These are phyloP conservation scores for Hypsizygus marmoreus DNA, from an alignment of 768 basidiomycete genomes.

Conservation along the genomic window DNA sequence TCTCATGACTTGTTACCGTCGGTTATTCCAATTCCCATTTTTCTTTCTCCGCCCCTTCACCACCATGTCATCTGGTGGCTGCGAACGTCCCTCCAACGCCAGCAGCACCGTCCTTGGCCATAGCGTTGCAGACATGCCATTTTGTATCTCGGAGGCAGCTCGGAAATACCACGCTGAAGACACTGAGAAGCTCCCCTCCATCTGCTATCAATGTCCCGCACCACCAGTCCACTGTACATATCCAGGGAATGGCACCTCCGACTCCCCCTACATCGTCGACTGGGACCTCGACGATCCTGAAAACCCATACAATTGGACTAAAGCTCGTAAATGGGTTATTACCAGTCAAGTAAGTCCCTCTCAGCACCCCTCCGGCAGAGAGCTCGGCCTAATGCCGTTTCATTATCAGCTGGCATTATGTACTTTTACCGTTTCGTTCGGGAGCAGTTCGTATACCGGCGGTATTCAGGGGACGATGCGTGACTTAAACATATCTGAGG, in stretches of 20 bases:
- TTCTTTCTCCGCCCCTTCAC: background rate
- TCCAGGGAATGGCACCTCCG: constrained; percentile 45
- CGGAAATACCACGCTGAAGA: background rate
- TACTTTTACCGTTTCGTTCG: constrained; percentile 61
- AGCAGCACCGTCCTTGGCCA: constrained; percentile 24
- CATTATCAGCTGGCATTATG: constrained; percentile 45
- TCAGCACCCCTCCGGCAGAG: background rate
- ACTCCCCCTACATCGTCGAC: constrained; percentile 56
- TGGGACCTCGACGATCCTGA: constrained; percentile 54
- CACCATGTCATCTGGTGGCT: constrained; percentile 18
- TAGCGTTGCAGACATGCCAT: constrained; percentile 15
- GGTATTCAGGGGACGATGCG: constrained; percentile 45
- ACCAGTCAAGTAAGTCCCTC: constrained; percentile 48
- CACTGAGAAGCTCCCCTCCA: constrained; percentile 4
- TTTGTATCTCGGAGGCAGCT: constrained; percentile 2
- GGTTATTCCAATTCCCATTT: constrained; percentile 2
- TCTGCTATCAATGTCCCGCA: background rate
- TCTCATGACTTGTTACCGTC: constrained; percentile 5
- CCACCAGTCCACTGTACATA: constrained; percentile 34
- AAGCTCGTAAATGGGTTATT: constrained; percentile 50
- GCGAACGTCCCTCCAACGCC: constrained; percentile 19
- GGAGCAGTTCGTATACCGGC: constrained; percentile 58
- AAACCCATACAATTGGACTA: constrained; percentile 59
- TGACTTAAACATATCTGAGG: constrained; percentile 50
- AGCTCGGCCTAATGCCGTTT: constrained; percentile 4